Conservation (phyloP, 177 flowering plant species). For the Vitis hybrid region DNA sequence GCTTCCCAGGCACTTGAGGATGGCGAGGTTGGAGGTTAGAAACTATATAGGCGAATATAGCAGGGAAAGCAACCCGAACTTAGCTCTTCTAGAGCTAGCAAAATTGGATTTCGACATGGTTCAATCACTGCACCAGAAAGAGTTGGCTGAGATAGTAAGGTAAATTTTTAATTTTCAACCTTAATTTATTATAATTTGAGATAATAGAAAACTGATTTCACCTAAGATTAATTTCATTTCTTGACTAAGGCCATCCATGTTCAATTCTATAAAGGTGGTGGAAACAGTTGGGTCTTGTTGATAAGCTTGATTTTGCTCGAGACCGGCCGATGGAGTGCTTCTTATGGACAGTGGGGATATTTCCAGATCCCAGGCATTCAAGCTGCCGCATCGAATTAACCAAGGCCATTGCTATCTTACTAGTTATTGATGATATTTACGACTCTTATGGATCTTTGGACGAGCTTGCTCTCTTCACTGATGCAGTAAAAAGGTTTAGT, state of each 20-base stretch:
- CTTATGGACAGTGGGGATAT: constrained; percentile 34
- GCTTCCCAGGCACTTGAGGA: constrained; percentile 32
- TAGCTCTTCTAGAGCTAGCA: constrained; percentile 23
- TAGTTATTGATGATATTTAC: constrained; percentile 34
- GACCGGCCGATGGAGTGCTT: constrained; percentile 37
- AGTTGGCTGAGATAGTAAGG: constrained; percentile 27
- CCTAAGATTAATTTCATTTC: not conserved
- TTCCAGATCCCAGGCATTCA: constrained; percentile 27
- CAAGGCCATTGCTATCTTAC: constrained; percentile 29
- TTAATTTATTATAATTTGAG: too few species aligned
- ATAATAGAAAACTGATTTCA: too few species aligned
- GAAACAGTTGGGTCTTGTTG: constrained; percentile 30
- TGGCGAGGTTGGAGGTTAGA: constrained; percentile 34
- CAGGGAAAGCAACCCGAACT: not conserved
- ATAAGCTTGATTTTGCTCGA: constrained; percentile 27
- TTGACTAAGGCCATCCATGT: not conserved
- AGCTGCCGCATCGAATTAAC: constrained; percentile 24
- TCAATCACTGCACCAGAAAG: constrained; percentile 25
- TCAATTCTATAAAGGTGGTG: constrained; percentile 24
- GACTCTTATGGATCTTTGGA: constrained; percentile 31
- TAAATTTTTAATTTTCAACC: not conserved
- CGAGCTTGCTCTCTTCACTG: constrained; percentile 31
- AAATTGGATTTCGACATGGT: constrained; percentile 27
- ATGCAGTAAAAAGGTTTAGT: constrained; percentile 28
- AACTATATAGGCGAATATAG: constrained; percentile 21